Evolutionary conservation across 441 rosid species (phyloP).

Genomic region (Pelargonium myrrhifolium): DNA sequence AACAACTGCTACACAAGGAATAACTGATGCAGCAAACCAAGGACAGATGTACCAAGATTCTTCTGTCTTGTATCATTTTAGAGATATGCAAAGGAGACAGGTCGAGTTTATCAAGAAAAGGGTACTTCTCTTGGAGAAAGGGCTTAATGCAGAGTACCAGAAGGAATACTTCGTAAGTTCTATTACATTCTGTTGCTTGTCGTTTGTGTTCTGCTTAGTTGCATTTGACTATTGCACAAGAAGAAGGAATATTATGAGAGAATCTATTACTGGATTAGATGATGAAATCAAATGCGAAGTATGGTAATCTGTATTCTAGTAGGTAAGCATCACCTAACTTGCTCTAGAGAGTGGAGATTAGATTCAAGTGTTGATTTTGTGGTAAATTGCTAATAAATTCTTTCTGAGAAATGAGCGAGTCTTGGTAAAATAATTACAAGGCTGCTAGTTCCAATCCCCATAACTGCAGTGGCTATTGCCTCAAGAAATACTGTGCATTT

Average conservation of each 20-base stretch:
- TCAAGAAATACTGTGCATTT: too few species aligned
- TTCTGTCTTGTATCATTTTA: constrained; percentile 47
- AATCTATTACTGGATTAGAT: constrained; percentile 5
- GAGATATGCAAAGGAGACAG: constrained; percentile 92
- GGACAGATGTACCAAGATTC: constrained; percentile 44
- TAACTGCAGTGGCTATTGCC: too few species aligned
- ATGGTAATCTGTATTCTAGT: background rate
- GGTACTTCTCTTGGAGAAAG: constrained; percentile 88
- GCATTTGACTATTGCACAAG: background rate
- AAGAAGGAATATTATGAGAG: background rate
- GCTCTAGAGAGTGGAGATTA: background rate
- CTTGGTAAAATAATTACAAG: too few species aligned
- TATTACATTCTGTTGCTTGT: background rate
- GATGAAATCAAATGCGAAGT: background rate
- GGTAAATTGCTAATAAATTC: background rate
- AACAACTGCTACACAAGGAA: constrained; percentile 20
- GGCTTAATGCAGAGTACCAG: constrained; percentile 64
- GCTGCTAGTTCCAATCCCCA: too few species aligned
- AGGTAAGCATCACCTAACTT: background rate
- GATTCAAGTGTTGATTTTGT: background rate
- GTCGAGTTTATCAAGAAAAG: constrained; percentile 95
- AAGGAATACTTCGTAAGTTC: constrained; percentile 60
- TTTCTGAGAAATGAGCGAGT: background rate
- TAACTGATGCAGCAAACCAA: constrained; percentile 28
- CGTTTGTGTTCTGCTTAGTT: background rate